Conservation (phyloP, 179 eudicot species). For the Silene vulgaris region DNA sequence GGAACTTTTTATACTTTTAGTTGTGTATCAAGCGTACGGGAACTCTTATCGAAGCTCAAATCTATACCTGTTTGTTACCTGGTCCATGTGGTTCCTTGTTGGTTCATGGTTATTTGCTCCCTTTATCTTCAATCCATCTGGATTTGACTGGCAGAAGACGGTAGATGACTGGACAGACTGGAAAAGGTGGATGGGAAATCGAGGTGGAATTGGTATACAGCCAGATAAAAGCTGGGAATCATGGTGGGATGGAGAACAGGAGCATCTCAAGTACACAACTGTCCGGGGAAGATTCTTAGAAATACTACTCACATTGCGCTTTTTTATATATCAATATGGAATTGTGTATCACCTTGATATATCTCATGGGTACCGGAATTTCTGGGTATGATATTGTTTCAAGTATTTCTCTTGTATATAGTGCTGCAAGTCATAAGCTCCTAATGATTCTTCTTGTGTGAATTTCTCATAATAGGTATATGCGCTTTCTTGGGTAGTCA, state of each 20-base stretch:
- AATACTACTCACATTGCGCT: conserved; percentile 54
- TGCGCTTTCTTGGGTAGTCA: conserved; percentile 91
- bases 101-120: conserved; percentile 82
- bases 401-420: conserved; percentile 5
- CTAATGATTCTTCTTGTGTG: conserved; percentile 11
- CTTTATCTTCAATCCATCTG: conserved; percentile 72
- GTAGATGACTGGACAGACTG: conserved; percentile 87
- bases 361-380: conserved; percentile 41
- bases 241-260: conserved; percentile 83
- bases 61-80: conserved; percentile 58
- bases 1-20: conserved; percentile 54
- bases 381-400: conserved; percentile 38
- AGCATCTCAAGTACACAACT: conserved; percentile 59
- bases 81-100: conserved; percentile 82
- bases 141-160: conserved; percentile 84
- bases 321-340: conserved; percentile 70
- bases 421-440: conserved; percentile 7
- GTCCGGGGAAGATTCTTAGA: conserved; percentile 59
- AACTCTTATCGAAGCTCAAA: conserved; percentile 50
- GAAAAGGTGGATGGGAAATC: conserved; percentile 86
- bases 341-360: conserved; percentile 73
- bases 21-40: conserved; percentile 62
- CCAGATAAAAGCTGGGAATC: conserved; percentile 80
- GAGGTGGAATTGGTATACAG: conserved; percentile 70
- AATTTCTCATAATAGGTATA: conserved; percentile 54